phyloP scores from a whole-genome alignment of 192 early-diverging fungal species.

The Paraglomus brasilianum region DNA sequence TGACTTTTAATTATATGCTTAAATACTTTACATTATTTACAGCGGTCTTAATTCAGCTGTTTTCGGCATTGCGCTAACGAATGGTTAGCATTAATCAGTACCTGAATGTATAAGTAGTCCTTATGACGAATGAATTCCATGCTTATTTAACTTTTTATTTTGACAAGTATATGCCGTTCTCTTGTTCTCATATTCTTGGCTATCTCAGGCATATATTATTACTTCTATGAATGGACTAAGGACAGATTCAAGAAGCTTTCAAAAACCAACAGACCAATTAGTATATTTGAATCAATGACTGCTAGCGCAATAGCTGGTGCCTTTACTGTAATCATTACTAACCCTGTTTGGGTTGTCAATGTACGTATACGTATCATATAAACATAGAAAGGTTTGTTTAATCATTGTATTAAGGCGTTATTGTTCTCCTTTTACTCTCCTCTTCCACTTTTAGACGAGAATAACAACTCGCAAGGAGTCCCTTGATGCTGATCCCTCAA shows the following conservation, averaged over 20 bases:
- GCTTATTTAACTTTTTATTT: no score
- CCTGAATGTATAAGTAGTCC: no score
- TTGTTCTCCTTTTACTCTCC: neutral
- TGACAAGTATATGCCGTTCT: neutral
- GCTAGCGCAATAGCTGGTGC: conserved; percentile 90
- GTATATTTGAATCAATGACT: conserved; percentile 87
- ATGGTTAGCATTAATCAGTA: conserved; percentile 48
- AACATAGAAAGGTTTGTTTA: conserved; percentile 4
- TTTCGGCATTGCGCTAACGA: conserved; percentile 95
- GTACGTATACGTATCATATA: conserved; percentile 42
- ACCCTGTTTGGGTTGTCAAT: conserved; percentile 99
- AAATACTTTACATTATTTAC: neutral
- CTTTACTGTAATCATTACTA: conserved; percentile 83
- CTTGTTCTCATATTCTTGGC: neutral
- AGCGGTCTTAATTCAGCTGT: conserved; percentile 93
- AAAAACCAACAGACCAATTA: conserved; percentile 61
- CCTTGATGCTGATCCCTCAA: conserved; percentile 51
- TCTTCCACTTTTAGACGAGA: conserved; percentile 61
- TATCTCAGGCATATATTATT: conserved; percentile 62
- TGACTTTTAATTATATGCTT: conserved; percentile 9
- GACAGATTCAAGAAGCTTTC: conserved; percentile 71
- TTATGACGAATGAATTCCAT: no score
- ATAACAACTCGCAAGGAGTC: conserved; percentile 76
- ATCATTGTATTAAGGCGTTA: neutral
- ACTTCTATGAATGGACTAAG: conserved; percentile 90